Percentiles rank a stretch among this genome's conserved stretches.
Conservation (phyloP, 768 basidiomycete genomes). For the Hericium coralloides region DNA sequence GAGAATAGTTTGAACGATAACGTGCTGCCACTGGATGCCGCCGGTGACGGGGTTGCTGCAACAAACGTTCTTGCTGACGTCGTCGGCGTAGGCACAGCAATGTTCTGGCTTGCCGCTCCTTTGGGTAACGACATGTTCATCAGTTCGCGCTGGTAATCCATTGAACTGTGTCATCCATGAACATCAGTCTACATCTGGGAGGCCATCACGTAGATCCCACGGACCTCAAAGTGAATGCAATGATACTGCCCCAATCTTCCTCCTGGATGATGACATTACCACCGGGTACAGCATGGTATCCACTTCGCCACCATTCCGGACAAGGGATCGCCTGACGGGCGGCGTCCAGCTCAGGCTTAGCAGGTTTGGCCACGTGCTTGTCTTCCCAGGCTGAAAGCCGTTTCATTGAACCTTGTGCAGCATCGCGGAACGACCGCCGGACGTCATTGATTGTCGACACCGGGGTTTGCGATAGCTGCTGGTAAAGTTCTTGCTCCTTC, state of each 20-base stretch:
- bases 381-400: slow-evolving; percentile 54
- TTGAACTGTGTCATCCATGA: slow-evolving; percentile 31
- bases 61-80: too few species aligned
- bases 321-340: slow-evolving; percentile 25
- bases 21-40: slow-evolving; percentile 15
- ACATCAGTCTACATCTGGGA: background rate
- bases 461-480: slow-evolving; percentile 40
- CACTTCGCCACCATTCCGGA: slow-evolving; percentile 58
- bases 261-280: slow-evolving; percentile 60
- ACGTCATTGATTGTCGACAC: slow-evolving; percentile 48
- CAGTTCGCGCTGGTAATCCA: slow-evolving; percentile 45
- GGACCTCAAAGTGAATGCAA: slow-evolving; percentile 67
- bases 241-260: slow-evolving; percentile 71
- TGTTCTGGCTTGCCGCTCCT: background rate
- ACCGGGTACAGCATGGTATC: slow-evolving; percentile 57
- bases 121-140: slow-evolving; percentile 16
- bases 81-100: slow-evolving; percentile 10
- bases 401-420: slow-evolving; percentile 43
- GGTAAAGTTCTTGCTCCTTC: slow-evolving; percentile 51
- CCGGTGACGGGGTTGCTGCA: slow-evolving; percentile 13
- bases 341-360: slow-evolving; percentile 7
- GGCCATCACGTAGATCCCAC: slow-evolving; percentile 7
- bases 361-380: slow-evolving; percentile 43
- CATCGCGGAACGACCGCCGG: slow-evolving; percentile 44
- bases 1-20: slow-evolving; percentile 43